Conservation (phyloP, 352 stramenopile genomes). For the Phytophthora constricta region DNA sequence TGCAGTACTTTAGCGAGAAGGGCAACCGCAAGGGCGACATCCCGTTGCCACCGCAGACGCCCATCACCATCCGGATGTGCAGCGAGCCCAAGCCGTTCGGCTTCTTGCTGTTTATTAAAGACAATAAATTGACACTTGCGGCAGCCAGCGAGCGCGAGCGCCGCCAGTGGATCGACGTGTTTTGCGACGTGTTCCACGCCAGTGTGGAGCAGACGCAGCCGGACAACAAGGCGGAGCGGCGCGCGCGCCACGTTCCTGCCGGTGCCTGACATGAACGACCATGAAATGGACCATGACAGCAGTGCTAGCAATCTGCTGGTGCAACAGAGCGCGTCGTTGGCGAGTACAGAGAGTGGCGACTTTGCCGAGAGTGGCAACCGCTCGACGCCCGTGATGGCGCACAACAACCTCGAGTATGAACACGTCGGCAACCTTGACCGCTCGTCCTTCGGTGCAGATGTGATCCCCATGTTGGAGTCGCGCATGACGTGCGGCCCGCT, state of each 20-base stretch:
- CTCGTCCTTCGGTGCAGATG: constrained; percentile 44
- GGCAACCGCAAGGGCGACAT: constrained; percentile 80
- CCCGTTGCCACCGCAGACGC: constrained; percentile 58
- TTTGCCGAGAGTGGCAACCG: constrained; percentile 7
- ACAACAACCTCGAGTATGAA: constrained; percentile 35
- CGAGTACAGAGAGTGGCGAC: constrained; percentile 5
- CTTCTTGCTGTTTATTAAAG: constrained; percentile 80
- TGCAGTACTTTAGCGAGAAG: constrained; percentile 85
- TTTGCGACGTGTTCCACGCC: constrained; percentile 78
- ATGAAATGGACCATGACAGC: constrained; percentile 31
- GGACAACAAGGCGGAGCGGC: constrained; percentile 66
- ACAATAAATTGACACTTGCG: constrained; percentile 81
- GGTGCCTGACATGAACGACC: constrained; percentile 60
- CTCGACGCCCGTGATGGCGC: constrained; percentile 29
- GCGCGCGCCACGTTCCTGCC: constrained; percentile 71
- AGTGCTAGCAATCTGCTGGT: constrained; percentile 31
- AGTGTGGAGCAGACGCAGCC: constrained; percentile 63
- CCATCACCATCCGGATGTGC: constrained; percentile 76
- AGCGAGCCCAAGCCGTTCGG: constrained; percentile 75
- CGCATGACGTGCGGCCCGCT: constrained; percentile 69
- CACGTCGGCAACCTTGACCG: constrained; percentile 30
- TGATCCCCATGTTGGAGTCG: constrained; percentile 67
- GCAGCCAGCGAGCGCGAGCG: constrained; percentile 73
- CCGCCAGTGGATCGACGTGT: constrained; percentile 83
- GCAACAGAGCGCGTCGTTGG: constrained; percentile 25